Conservation (phyloP, 805 yeast genomes). For the Pichia rugopelliculosa region DNA sequence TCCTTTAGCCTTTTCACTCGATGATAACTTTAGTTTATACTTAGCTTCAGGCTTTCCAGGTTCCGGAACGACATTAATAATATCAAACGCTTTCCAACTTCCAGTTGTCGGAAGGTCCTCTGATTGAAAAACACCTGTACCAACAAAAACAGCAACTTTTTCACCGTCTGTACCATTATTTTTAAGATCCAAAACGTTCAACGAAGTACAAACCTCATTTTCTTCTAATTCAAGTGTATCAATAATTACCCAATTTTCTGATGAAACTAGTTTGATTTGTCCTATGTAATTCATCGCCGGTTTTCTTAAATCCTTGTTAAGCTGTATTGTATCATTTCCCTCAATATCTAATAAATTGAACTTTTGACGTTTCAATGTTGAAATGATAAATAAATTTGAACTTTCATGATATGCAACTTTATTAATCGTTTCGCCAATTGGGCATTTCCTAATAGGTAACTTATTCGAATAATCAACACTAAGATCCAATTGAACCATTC, state of each 20-base stretch:
- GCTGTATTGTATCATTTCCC: slow-evolving; percentile 54
- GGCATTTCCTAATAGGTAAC: slow-evolving; percentile 48
- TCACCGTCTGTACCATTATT: slow-evolving; percentile 31
- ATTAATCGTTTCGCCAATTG: slow-evolving; percentile 55
- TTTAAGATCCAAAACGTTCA: slow-evolving; percentile 46
- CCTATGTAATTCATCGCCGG: slow-evolving; percentile 52
- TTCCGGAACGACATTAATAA: slow-evolving; percentile 81
- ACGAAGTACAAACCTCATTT: slow-evolving; percentile 56
- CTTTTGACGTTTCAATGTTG: slow-evolving; percentile 51
- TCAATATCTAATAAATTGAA: slow-evolving; percentile 72
- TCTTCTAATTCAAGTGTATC: slow-evolving; percentile 60
- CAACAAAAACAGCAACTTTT: slow-evolving; percentile 52
- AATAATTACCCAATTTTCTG: slow-evolving; percentile 67
- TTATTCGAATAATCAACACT: slow-evolving; percentile 48
- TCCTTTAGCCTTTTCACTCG: slow-evolving; percentile 71
- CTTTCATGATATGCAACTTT: slow-evolving; percentile 63
- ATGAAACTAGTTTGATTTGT: slow-evolving; percentile 57
- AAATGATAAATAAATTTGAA: slow-evolving; percentile 53
- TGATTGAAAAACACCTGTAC: slow-evolving; percentile 64
- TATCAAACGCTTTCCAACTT: slow-evolving; percentile 61
- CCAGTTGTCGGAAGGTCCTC: slow-evolving; percentile 84
- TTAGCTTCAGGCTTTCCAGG: slow-evolving; percentile 80
- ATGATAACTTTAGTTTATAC: slow-evolving; percentile 65
- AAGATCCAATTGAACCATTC: slow-evolving; percentile 45
- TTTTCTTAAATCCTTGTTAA: slow-evolving; percentile 38